Evolutionary conservation across 2,329 filamentous ascomycete genomes (phyloP).

Genomic region (Monosporascus sp.): DNA sequence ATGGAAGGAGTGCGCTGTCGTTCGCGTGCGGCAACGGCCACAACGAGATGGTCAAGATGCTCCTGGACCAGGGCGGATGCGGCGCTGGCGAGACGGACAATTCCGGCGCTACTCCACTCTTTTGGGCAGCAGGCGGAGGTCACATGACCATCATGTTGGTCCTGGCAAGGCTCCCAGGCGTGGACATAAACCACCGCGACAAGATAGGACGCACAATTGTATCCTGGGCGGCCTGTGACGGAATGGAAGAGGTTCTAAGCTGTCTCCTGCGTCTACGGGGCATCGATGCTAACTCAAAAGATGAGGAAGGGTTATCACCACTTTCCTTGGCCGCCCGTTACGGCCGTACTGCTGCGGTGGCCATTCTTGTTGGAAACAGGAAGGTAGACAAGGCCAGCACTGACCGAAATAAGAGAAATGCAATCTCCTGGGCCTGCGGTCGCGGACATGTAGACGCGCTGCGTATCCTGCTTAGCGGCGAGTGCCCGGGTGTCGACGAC

Average conservation of each 20-base stretch:
- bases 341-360: conserved; percentile 17
- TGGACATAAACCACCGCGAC: conserved; percentile 27
- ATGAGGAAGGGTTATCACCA: conserved; percentile 25
- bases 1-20: conserved; percentile 26
- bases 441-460: conserved; percentile 20
- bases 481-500: conserved; percentile 24
- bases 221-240: conserved; percentile 29
- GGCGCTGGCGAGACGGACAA: conserved; percentile 19
- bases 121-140: conserved; percentile 25
- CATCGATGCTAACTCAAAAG: conserved; percentile 22
- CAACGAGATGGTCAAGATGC: conserved; percentile 20
- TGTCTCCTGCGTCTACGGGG: conserved; percentile 16
- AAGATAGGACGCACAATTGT: conserved; percentile 24
- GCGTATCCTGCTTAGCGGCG: conserved; percentile 20
- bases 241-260: conserved; percentile 16
- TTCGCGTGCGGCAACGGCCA: conserved; percentile 27
- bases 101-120: conserved; percentile 24
- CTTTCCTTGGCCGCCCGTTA: conserved; percentile 25
- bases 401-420: conserved; percentile 25
- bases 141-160: conserved; percentile 15
- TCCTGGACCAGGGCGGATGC: conserved; percentile 16
- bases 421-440: conserved; percentile 26
- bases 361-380: conserved; percentile 17
- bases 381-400: conserved; percentile 20
- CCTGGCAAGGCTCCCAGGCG: conserved; percentile 15